Evolutionary conservation across 345 rosid genomes (phyloP).

Genomic region (Salix viminalis): DNA sequence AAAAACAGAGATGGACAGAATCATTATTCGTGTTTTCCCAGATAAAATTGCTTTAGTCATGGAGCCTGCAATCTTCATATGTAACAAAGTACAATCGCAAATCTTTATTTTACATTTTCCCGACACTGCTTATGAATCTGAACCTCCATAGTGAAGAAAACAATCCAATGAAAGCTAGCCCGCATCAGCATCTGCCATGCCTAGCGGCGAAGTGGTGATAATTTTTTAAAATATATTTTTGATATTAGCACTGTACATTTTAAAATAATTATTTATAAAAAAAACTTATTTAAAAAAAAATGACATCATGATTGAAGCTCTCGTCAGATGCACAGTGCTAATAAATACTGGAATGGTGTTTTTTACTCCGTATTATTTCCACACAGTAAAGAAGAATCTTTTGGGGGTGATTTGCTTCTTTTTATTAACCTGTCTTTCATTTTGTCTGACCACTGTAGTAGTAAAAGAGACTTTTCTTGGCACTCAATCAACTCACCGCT

Average conservation of each 20-base stretch:
- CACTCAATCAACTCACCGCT: slow-evolving; percentile 4
- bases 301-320: too few relatives aligned
- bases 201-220: too few relatives aligned
- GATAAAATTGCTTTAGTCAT: background rate
- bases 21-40: slow-evolving; percentile 28
- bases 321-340: too few relatives aligned
- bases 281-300: too few relatives aligned
- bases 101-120: background rate
- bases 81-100: background rate
- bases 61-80: background rate
- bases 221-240: too few relatives aligned
- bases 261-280: too few relatives aligned
- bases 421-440: slow-evolving; percentile 22
- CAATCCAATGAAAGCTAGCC: background rate
- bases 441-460: slow-evolving; percentile 17
- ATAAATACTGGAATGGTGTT: background rate
- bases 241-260: too few relatives aligned
- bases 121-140: background rate
- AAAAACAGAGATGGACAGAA: slow-evolving; percentile 9
- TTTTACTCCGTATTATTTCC: background rate
- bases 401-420: slow-evolving; percentile 12
- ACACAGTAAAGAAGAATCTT: slow-evolving; percentile 21
- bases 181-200: background rate
- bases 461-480: slow-evolving; percentile 14
- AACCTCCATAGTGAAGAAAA: background rate